Percentiles rank a stretch among this genome's conserved stretches.
Conservation (phyloP, 345 rosid genomes). For the Litchi chinensis region DNA sequence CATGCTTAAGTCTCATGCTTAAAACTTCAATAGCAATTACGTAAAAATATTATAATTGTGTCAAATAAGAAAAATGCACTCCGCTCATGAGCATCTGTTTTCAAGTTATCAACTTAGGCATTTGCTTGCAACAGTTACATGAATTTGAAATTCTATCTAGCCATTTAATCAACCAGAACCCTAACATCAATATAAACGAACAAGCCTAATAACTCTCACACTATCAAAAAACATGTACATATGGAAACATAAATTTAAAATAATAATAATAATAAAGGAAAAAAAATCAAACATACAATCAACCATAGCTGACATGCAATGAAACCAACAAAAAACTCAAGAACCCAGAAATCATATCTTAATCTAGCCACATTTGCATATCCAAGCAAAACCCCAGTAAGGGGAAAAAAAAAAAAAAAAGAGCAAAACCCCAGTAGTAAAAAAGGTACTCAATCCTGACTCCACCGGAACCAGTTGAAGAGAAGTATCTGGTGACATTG, state of each 20-base stretch:
- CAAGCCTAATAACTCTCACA: not conserved
- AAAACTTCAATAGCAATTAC: not conserved
- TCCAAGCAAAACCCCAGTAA: not conserved
- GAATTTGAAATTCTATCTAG: not conserved
- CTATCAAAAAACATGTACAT: not conserved
- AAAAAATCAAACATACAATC: not conserved
- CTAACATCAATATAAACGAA: not conserved
- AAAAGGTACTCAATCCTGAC: slow-evolving; percentile 68
- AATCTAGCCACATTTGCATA: not conserved
- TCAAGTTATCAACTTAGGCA: not conserved
- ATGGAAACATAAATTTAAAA: not conserved
- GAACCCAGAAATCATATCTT: not conserved
- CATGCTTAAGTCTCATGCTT: not conserved
- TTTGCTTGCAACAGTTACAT: not conserved
- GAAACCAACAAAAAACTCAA: not conserved
- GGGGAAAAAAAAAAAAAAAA: not conserved
- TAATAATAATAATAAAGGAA: no score
- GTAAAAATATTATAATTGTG: not conserved
- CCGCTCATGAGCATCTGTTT: not conserved
- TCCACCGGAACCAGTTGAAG: slow-evolving; percentile 43
- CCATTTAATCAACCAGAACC: slow-evolving; percentile 1
- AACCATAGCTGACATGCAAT: not conserved
- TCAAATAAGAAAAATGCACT: not conserved
- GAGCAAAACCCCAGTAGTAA: not conserved
- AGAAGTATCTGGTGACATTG: slow-evolving; percentile 87